Base-by-base conservation (phyloP, 129 eudicot species). In the Calendula officinalis region DNA sequence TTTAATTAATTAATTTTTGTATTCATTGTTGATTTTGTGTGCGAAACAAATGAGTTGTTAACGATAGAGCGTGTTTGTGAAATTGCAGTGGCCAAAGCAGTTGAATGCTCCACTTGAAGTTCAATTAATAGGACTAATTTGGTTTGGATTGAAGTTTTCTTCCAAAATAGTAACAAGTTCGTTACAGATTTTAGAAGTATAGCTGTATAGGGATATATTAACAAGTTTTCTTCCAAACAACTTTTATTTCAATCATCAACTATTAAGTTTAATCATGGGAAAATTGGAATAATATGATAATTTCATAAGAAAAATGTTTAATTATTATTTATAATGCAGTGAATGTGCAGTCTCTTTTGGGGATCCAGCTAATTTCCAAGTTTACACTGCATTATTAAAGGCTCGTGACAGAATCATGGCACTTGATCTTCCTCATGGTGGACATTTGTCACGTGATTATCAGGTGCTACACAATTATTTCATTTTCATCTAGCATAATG, bases 351-450 rank as follows among this genome's bases (percentile, higher is more conserved):
- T 86, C 99, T 46, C 95, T 89, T 70, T 89, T 95, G 9, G 97
- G n/a, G 99, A 30, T 94, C 97, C 97, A 5, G 65, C 97, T 51
- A 94, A 94, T 70, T 89, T 89, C 62, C 99, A 88, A 2, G 99
- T 94, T 60, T 94, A 94, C 76, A 86, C 99, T 73, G 99, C 97
- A 7, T 79, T 94, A 53, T 53, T 94, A 69, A 94, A 94, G 75
- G 95, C 97, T 44, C 99, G 88, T 74, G 99, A 94, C 35, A 83
- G 99, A 80, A 94, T 94, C 78, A 94, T 94, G 99, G 99, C 95
- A 6, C 99, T 94, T 66, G 99, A 94, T 89, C 99, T 94, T 78
- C 99, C 99, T 51, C 99, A 89, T 69, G 97, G 99, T 83, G 99
- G 97, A 2, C 99, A 94, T 86, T 80, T 94, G 71, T 94, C 89